These are phyloP conservation scores for Globisporangium mamillatum DNA, from an alignment of 352 stramenopile species.

Conservation along the genomic window DNA sequence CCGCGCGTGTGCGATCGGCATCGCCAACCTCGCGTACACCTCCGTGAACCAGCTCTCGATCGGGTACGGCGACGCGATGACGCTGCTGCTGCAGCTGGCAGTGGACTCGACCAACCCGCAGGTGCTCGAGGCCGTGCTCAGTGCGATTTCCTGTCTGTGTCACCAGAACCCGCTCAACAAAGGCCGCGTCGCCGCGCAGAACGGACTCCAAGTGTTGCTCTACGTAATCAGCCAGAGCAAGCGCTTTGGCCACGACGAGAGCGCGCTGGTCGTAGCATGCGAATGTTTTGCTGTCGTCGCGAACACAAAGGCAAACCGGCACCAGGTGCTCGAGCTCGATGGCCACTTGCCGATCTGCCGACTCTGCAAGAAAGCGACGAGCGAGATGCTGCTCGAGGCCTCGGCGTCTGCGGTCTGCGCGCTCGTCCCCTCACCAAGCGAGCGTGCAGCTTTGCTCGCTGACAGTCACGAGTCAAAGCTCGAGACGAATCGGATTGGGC, in stretches of 20 bases:
- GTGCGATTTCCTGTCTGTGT: slow-evolving; percentile 54
- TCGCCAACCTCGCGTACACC: slow-evolving; percentile 66
- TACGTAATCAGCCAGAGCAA: slow-evolving; percentile 44
- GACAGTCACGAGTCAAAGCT: slow-evolving; percentile 60
- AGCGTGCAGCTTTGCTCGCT: slow-evolving; percentile 33
- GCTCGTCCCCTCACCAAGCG: slow-evolving; percentile 39
- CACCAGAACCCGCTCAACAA: slow-evolving; percentile 71
- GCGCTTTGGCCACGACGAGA: slow-evolving; percentile 32
- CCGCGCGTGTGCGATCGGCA: slow-evolving; percentile 45
- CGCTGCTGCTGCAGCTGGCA: slow-evolving; percentile 53
- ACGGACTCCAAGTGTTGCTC: slow-evolving; percentile 67
- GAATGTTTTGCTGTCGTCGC: slow-evolving; percentile 54
- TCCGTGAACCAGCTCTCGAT: slow-evolving; percentile 75
- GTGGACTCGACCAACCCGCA: slow-evolving; percentile 44
- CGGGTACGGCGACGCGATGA: slow-evolving; percentile 66
- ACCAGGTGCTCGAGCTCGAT: slow-evolving; percentile 55
- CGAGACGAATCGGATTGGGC: slow-evolving; percentile 44
- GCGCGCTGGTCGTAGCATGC: slow-evolving; percentile 42
- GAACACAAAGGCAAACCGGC: slow-evolving; percentile 36
- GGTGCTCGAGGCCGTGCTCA: slow-evolving; percentile 46
- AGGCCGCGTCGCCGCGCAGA: slow-evolving; percentile 50
- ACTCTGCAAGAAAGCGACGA: slow-evolving; percentile 39
- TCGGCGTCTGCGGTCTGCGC: slow-evolving; percentile 49
- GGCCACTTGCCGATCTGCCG: slow-evolving; percentile 53
- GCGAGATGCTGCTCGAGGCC: slow-evolving; percentile 31